Base-by-base conservation (phyloP, 805 yeast genomes). In the Candida koratica region DNA sequence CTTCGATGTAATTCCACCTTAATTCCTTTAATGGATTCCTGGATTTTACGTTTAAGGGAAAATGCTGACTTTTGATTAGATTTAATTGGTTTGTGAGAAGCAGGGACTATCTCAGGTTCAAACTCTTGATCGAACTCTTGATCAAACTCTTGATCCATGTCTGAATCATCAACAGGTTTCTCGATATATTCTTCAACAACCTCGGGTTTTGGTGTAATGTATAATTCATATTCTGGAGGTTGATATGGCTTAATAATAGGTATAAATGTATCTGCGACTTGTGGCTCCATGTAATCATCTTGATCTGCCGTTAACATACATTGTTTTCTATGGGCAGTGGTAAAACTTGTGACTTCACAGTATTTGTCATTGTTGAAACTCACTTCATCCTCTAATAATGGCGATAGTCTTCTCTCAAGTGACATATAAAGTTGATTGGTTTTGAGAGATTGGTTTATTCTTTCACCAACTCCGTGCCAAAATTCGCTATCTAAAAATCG, bases 401-500 rank as follows among this genome's bases (percentile, higher is more conserved):
- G 30, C 71, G 64, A 40, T 48, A 59, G 39, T 64, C 89, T 70
- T 49, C 64, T 69, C 32, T 75, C 64, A 34, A 56, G 59, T 39
- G 65, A 61, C 25, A 68, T 62, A 55, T 71, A 81, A 42, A 48
- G 37, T 45, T 76, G 81, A 34, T 78, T 66, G 17, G 62, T 56
- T 43, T 70, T 59, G 32, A 58, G 44, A 75, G 17, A 34, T 31
- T 55, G 49, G 30, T 64, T 60, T 43, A 81, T 64, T 25, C 58
- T 56, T 17, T 59, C 55, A 16, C 35, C 19, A 6, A 37, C 43
- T 17, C 38, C 22, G 17, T 37, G 28, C 88, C 88, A 79, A 62
- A 78, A 81, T 12, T 77, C 69, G n/a, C 77, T 84, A 50, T 80
- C 79, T 49, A 81, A 67, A 6, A 84, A 80, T 9, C 77, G 61